phyloP scores from a whole-genome alignment of 306 rosid genomes.

The Luffa acutangula region DNA sequence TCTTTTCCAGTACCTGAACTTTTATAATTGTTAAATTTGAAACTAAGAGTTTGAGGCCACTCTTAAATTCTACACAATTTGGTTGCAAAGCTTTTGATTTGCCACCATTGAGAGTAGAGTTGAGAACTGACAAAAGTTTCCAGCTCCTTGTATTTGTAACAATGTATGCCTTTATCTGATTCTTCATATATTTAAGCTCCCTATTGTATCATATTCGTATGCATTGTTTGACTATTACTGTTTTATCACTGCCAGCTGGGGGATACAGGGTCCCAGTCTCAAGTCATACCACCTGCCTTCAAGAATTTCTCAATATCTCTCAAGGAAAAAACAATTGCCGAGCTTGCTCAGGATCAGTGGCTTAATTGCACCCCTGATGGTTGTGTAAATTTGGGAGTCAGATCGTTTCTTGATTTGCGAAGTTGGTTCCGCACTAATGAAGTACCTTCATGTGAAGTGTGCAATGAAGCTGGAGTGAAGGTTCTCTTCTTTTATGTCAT shows the following conservation, averaged over 20 bases:
- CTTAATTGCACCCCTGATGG: slow-evolving; percentile 51
- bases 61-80: background rate
- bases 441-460: slow-evolving; percentile 67
- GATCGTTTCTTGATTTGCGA: slow-evolving; percentile 85
- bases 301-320: slow-evolving; percentile 47
- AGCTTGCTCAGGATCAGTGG: slow-evolving; percentile 71
- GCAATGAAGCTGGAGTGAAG: slow-evolving; percentile 97
- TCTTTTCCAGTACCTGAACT: background rate
- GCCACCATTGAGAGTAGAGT: background rate
- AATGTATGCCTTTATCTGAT: background rate
- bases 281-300: slow-evolving; percentile 49
- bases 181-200: background rate
- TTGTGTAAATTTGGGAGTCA: slow-evolving; percentile 63
- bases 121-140: background rate
- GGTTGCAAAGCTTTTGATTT: slow-evolving; percentile 1
- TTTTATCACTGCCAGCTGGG: slow-evolving; percentile 35
- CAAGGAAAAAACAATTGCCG: slow-evolving; percentile 60
- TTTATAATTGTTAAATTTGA: background rate
- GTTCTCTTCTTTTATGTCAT: slow-evolving; percentile 19
- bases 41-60: background rate
- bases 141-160: background rate
- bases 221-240: slow-evolving; percentile 17
- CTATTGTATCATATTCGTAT: background rate
- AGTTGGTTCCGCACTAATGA: slow-evolving; percentile 75
- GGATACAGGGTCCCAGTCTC: slow-evolving; percentile 34